These are phyloP conservation scores for Fusarium sp. DNA, from an alignment of 2,329 filamentous ascomycete genomes.

Conservation along the genomic window DNA sequence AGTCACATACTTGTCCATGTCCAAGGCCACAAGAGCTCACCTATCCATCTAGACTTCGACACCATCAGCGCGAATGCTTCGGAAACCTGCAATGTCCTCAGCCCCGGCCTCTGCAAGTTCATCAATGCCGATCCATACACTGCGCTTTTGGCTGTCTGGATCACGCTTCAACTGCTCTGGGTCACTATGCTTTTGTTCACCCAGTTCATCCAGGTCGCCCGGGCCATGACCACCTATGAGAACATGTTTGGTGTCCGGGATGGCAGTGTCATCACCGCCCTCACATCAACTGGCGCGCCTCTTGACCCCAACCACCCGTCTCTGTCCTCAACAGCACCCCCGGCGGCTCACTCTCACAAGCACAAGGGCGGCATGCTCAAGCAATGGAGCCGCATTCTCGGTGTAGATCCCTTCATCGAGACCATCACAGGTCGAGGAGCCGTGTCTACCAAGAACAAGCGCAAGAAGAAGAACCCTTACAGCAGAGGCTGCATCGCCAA, in stretches of 20 bases:
- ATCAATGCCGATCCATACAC: constrained; percentile 86
- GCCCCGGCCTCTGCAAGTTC: constrained; percentile 76
- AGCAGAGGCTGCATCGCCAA: constrained; percentile 85
- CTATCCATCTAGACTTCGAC: constrained; percentile 68
- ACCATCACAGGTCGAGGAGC: constrained; percentile 87
- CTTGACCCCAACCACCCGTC: constrained; percentile 73
- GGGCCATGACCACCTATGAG: constrained; percentile 95
- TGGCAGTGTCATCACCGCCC: constrained; percentile 69
- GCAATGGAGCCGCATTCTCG: constrained; percentile 84
- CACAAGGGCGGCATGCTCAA: constrained; percentile 74
- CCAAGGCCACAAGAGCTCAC: constrained; percentile 15
- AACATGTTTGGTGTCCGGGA: constrained; percentile 87
- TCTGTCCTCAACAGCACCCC: constrained; percentile 59
- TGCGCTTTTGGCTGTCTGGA: constrained; percentile 81
- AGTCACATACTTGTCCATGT: constrained; percentile 44
- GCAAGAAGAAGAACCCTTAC: constrained; percentile 79
- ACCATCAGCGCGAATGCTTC: constrained; percentile 62
- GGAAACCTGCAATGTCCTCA: constrained; percentile 76
- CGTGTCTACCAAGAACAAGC: constrained; percentile 63
- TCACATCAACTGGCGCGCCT: constrained; percentile 80
- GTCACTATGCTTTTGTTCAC: constrained; percentile 97
- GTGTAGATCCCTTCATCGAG: constrained; percentile 92
- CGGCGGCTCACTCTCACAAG: constrained; percentile 58
- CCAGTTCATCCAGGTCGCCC: constrained; percentile 89
- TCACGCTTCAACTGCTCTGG: constrained; percentile 87